Evolutionary conservation across 352 stramenopile genomes (phyloP).

Genomic region (Pythium dissimile): DNA sequence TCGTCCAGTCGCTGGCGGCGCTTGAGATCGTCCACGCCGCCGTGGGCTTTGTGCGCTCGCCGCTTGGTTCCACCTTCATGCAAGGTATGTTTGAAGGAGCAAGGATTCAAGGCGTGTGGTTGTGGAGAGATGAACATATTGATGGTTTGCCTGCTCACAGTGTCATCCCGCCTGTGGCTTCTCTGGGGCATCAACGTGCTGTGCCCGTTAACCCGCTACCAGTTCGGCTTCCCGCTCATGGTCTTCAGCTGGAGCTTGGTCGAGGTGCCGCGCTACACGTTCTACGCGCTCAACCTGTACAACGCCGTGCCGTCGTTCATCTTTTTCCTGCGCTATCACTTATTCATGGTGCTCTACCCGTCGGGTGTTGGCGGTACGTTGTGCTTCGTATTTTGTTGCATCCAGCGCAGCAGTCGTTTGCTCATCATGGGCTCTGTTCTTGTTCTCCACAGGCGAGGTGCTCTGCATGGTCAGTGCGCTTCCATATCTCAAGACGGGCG

Average conservation of each 20-base stretch:
- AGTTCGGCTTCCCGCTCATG: slow-evolving; percentile 88
- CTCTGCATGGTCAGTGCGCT: slow-evolving; percentile 75
- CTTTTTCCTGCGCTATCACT: slow-evolving; percentile 97
- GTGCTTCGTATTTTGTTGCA: neutral
- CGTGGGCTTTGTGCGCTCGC: slow-evolving; percentile 94
- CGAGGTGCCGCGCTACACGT: slow-evolving; percentile 96
- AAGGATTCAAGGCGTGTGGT: neutral
- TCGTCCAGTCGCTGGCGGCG: slow-evolving; percentile 93
- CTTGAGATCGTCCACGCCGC: slow-evolving; percentile 97
- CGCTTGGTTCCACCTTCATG: slow-evolving; percentile 91
- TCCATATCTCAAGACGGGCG: slow-evolving; percentile 46
- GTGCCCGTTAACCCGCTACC: slow-evolving; percentile 63
- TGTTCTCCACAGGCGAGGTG: slow-evolving; percentile 42
- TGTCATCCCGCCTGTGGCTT: slow-evolving; percentile 91
- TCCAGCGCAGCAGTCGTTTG: neutral
- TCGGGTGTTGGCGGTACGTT: slow-evolving; percentile 92
- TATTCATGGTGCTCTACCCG: slow-evolving; percentile 98
- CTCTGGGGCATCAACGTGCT: slow-evolving; percentile 94
- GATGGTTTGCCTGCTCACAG: slow-evolving; percentile 24
- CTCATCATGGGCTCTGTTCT: neutral
- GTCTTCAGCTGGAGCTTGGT: slow-evolving; percentile 84
- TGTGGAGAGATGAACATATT: neutral
- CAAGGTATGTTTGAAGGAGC: too few relatives aligned
- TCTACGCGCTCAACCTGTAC: slow-evolving; percentile 96
- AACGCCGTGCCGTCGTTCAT: slow-evolving; percentile 92